Conservation (phyloP, 2,329 filamentous ascomycete species). For the Nigrospora sphaerica region DNA sequence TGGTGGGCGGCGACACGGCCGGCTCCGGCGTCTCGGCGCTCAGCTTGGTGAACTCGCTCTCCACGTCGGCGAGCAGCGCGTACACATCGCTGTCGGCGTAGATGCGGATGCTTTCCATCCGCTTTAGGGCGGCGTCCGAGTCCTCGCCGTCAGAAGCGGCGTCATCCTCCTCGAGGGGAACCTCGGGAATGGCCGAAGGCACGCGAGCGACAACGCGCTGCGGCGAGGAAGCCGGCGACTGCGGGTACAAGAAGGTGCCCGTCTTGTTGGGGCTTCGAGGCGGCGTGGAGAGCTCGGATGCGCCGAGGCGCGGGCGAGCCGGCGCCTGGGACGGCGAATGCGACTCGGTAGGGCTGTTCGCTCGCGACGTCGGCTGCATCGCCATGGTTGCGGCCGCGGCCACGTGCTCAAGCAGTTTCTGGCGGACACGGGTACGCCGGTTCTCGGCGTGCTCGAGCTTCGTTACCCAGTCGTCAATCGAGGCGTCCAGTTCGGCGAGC, state of each 20-base stretch:
- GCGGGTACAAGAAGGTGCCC: conserved; percentile 21
- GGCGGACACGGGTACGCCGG: conserved; percentile 64
- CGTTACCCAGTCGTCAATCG: conserved; percentile 73
- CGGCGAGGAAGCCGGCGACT: conserved; percentile 36
- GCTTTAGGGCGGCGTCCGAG: conserved; percentile 18
- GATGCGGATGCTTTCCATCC: conserved; percentile 58
- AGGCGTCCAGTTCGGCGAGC: conserved; percentile 66
- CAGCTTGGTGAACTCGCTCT: conserved; percentile 48
- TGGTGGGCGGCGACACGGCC: conserved; percentile 1
- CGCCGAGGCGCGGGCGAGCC: conserved; percentile 26
- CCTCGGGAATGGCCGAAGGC: conserved; percentile 48
- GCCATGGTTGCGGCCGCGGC: conserved; percentile 59
- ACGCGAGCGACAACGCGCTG: conserved; percentile 46
- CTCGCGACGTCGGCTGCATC: conserved; percentile 16
- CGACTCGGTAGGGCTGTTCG: conserved; percentile 29
- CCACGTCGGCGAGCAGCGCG: conserved; percentile 59
- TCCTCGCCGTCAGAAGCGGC: conserved; percentile 13
- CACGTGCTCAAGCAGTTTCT: conserved; percentile 76
- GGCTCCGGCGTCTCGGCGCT: conserved; percentile 13
- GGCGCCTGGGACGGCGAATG: conserved; percentile 35
- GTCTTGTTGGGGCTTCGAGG: conserved; percentile 50
- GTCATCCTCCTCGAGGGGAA: conserved; percentile 36
- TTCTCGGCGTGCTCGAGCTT: conserved; percentile 80
- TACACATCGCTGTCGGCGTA: conserved; percentile 64
- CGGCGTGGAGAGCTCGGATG: conserved; percentile 45